phyloP scores from a whole-genome alignment of 2,329 filamentous ascomycete genomes.

The Lizonia empirigonia region DNA sequence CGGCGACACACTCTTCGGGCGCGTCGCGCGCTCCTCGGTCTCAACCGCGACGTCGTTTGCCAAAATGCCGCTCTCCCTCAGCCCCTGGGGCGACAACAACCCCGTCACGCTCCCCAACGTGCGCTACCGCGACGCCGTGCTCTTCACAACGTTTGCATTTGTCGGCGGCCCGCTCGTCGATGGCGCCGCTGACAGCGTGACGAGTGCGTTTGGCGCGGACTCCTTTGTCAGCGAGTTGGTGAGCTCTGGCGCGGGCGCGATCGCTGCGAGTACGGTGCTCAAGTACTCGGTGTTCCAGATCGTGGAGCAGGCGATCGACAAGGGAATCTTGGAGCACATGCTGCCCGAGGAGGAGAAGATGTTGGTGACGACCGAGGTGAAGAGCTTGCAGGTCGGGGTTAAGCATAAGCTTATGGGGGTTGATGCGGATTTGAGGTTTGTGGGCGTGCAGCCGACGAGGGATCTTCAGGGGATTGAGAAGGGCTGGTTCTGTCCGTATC shows the following conservation, averaged over 20 bases:
- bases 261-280: conserved; percentile 34
- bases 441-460: conserved; percentile 30
- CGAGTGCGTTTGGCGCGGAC: conserved; percentile 42
- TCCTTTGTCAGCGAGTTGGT: conserved; percentile 45
- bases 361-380: conserved; percentile 43
- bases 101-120: conserved; percentile 49
- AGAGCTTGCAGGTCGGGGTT: conserved; percentile 46
- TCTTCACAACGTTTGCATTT: conserved; percentile 48
- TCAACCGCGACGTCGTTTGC: conserved; percentile 41
- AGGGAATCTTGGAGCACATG: conserved; percentile 47
- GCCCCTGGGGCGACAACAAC: conserved; percentile 50
- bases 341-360: conserved; percentile 50
- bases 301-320: conserved; percentile 49
- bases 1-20: conserved; percentile 46
- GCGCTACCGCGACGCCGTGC: conserved; percentile 46
- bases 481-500: conserved; percentile 48
- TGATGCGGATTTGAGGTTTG: conserved; percentile 45
- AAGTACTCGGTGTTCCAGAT: conserved; percentile 48
- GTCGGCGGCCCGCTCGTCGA: conserved; percentile 45
- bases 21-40: conserved; percentile 44
- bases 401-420: conserved; percentile 51
- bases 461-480: conserved; percentile 41
- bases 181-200: conserved; percentile 35
- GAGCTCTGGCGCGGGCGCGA: conserved; percentile 36
- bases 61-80: conserved; percentile 42